Evolutionary conservation across 768 basidiomycete species (phyloP).

Genomic region (Mycena galopus): DNA sequence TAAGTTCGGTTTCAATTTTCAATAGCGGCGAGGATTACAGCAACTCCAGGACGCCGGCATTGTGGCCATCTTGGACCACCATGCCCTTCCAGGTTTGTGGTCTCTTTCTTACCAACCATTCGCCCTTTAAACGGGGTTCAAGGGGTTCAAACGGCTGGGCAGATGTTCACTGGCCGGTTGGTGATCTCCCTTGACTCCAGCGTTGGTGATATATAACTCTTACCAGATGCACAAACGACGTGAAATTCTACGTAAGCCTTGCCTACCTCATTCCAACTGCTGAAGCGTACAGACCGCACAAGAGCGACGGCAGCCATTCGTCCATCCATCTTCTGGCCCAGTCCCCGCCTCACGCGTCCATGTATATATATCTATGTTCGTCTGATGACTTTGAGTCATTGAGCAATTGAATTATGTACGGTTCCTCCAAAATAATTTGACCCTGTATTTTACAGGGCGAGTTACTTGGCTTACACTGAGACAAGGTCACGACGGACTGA

Average conservation of each 20-base stretch:
- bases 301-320: no score
- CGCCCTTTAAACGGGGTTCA: conserved; percentile 48
- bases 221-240: conserved; percentile 72
- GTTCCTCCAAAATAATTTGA: no score
- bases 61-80: no score
- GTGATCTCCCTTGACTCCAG: conserved; percentile 33
- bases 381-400: no score
- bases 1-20: not conserved
- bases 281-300: not conserved
- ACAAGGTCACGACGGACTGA: conserved; percentile 74
- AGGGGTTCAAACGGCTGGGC: conserved; percentile 66
- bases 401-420: no score
- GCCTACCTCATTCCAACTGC: not conserved
- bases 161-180: conserved; percentile 79
- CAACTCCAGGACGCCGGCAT: conserved; percentile 45
- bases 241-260: conserved; percentile 77
- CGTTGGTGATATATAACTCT: not conserved
- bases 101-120: conserved; percentile 46
- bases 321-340: no score
- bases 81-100: conserved; percentile 53
- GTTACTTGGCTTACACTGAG: no score
- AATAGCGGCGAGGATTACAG: conserved; percentile 71
- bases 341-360: no score
- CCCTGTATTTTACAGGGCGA: no score
- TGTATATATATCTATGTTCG: no score